Evolutionary conservation across 1,284 basidiomycete genomes (phyloP).

Genomic region (Tylopilus sp.): DNA sequence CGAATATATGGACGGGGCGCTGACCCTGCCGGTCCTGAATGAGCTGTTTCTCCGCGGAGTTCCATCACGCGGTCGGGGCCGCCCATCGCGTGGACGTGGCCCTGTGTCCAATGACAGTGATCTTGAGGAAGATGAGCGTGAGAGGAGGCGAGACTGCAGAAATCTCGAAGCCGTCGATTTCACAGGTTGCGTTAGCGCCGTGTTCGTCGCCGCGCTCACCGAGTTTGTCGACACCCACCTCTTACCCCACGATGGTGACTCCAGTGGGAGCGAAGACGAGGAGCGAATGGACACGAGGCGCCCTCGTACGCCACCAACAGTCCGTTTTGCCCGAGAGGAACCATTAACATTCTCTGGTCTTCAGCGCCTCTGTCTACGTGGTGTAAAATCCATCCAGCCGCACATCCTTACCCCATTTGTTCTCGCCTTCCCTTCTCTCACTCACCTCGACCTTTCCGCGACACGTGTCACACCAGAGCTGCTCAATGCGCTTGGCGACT

Average conservation of each 20-base stretch:
- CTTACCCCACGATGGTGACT: slow-evolving; percentile 43
- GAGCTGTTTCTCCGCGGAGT: slow-evolving; percentile 84
- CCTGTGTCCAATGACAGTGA: slow-evolving; percentile 47
- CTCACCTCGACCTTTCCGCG: slow-evolving; percentile 86
- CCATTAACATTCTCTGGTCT: slow-evolving; percentile 70
- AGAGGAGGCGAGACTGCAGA: slow-evolving; percentile 71
- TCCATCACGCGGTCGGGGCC: slow-evolving; percentile 62
- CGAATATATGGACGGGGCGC: slow-evolving; percentile 92
- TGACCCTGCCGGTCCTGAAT: slow-evolving; percentile 76
- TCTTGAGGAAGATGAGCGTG: slow-evolving; percentile 65
- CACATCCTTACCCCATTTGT: slow-evolving; percentile 77
- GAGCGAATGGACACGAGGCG: slow-evolving; percentile 31
- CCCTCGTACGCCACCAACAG: slow-evolving; percentile 25
- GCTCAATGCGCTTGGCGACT: slow-evolving; percentile 63
- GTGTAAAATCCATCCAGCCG: slow-evolving; percentile 73
- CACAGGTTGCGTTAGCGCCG: slow-evolving; percentile 89
- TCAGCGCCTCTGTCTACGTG: slow-evolving; percentile 80
- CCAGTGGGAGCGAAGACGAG: slow-evolving; percentile 45
- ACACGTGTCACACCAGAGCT: slow-evolving; percentile 81
- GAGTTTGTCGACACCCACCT: slow-evolving; percentile 80
- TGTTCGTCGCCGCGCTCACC: slow-evolving; percentile 80
- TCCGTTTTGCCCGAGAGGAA: slow-evolving; percentile 43
- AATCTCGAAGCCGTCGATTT: slow-evolving; percentile 89
- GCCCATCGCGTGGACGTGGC: slow-evolving; percentile 64
- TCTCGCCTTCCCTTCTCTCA: slow-evolving; percentile 81